Percentiles rank a stretch among this genome's conserved stretches.
These are phyloP conservation scores for Pythium biforme DNA, from an alignment of 352 stramenopile species.

Conservation along the genomic window DNA sequence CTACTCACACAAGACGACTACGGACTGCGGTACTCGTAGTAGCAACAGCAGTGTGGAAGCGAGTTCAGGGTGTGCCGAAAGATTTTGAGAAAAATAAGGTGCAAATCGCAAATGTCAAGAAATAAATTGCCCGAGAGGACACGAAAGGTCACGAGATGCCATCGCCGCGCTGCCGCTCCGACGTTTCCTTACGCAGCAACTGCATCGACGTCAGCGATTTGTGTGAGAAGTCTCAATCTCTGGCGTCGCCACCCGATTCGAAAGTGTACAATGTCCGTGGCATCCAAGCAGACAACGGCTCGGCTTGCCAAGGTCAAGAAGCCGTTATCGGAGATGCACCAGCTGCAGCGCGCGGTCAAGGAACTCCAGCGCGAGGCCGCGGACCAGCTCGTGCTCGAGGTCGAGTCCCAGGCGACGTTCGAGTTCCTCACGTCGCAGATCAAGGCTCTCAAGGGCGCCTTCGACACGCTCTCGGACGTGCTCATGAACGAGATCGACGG, in stretches of 20 bases:
- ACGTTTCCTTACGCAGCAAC: neutral
- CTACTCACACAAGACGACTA: slow-evolving; percentile 74
- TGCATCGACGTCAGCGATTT: neutral
- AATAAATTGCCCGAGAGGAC: neutral
- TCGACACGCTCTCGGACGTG: slow-evolving; percentile 81
- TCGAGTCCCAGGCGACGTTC: slow-evolving; percentile 82
- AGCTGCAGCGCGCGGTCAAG: slow-evolving; percentile 74
- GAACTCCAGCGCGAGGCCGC: slow-evolving; percentile 71
- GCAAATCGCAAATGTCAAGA: neutral
- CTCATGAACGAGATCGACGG: slow-evolving; percentile 71
- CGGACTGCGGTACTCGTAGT: slow-evolving; percentile 70
- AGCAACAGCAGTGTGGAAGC: neutral
- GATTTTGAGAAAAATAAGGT: slow-evolving; percentile 11
- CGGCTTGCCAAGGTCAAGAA: slow-evolving; percentile 78
- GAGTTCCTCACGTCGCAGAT: slow-evolving; percentile 82
- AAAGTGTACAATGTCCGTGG: slow-evolving; percentile 31
- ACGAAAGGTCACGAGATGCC: slow-evolving; percentile 17
- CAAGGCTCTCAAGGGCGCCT: slow-evolving; percentile 64
- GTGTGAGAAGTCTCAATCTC: too few relatives aligned
- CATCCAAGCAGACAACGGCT: slow-evolving; percentile 54
- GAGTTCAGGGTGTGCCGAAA: neutral
- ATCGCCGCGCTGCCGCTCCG: neutral
- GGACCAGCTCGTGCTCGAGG: slow-evolving; percentile 71
- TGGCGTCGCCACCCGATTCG: too few relatives aligned
- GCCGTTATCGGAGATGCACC: slow-evolving; percentile 77